Evolutionary conservation across 352 stramenopile species (phyloP), one percentile per base, ranked within the genome.

Genomic region (Globisporangium camurandrum): DNA sequence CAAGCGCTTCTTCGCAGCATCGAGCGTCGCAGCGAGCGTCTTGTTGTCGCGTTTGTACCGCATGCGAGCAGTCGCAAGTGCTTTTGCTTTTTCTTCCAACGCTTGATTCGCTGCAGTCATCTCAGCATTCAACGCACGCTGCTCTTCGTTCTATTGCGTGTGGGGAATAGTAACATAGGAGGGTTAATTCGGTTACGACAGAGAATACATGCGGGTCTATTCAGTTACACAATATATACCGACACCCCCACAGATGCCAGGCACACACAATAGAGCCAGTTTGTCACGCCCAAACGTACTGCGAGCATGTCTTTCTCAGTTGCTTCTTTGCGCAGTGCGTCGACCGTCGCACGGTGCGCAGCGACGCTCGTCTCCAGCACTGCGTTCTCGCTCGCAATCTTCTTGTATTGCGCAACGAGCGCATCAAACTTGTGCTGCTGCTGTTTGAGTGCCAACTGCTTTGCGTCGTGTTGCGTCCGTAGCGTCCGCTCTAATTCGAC

Each of bases 31-130:
- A 6, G 73, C 69, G 28, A 94, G 76, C 24, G 76, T 59, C 43
- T 92, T 91, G 51, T 94, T 94, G 62, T 94, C 83, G 31, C 81
- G 80, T 62, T 94, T 92, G 71, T 92, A 94, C 54, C 83, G 83
- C 70, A 94, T 86, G 9, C 83, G 78, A n/a, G 83, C 80, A 45
- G 83, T 92, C 41, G 78, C 80, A 38, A 94, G 64, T 17, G 83
- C 80, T 54, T 94, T 94, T 2, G 83, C 83, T 49, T 94, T 94
- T 43, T 94, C 81, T 54, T 94, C 83, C 10, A 94, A 65, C 23
- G 80, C 75, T 53, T 92, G 80, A 46, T 94, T 94, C 26, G 84
- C 79, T 5, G 83, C 80, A 47, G 68, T 56, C 65, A 86, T 89
- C 55, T 92, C 83, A 1, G 78, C 83, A 39, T 94, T 94, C 24